These are phyloP conservation scores for Akebia trifoliata DNA, from an alignment of 164 flowering plant genomes.

Conservation along the genomic window DNA sequence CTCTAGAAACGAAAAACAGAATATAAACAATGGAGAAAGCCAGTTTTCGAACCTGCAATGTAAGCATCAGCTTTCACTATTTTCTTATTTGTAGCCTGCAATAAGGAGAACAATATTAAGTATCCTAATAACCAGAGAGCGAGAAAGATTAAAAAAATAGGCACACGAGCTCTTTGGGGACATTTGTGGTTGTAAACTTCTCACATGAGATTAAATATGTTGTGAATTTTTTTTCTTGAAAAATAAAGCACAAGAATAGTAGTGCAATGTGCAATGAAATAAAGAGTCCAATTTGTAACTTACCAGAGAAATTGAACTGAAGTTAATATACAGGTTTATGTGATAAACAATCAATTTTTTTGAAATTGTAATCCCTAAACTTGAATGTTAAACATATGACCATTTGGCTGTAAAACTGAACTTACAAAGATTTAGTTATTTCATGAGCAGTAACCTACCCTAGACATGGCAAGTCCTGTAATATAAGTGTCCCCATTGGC, in stretches of 20 bases:
- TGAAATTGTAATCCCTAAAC: background rate
- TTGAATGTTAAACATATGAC: background rate
- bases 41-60: conserved; percentile 75
- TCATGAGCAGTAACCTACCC: conserved; percentile 34
- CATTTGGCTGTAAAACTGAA: background rate
- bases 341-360: background rate
- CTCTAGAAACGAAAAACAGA: background rate
- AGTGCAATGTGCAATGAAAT: background rate
- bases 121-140: too few relatives aligned
- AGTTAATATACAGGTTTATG: background rate
- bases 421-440: background rate
- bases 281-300: background rate
- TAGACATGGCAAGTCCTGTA: conserved; percentile 82
- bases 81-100: conserved; percentile 83
- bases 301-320: background rate
- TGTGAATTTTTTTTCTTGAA: background rate
- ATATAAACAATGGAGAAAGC: background rate
- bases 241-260: background rate
- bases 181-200: background rate
- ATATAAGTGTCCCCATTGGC: conserved; percentile 65
- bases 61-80: conserved; percentile 91
- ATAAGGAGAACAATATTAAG: background rate
- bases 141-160: background rate
- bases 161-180: background rate
- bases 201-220: background rate